These are phyloP conservation scores for Nemania serpens DNA, from an alignment of 2,329 filamentous ascomycete genomes.

Conservation along the genomic window DNA sequence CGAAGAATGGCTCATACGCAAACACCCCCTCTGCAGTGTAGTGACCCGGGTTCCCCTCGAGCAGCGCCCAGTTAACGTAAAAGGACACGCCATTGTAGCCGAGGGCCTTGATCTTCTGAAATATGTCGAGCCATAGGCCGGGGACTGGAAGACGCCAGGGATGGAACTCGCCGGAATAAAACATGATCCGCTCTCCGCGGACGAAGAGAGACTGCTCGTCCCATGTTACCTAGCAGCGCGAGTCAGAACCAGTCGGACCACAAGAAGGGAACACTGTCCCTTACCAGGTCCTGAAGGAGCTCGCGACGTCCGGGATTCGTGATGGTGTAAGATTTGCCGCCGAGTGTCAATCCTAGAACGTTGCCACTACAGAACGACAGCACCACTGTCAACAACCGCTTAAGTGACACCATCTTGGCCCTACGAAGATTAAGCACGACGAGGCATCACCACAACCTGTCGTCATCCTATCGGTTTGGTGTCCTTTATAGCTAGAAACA, in stretches of 20 bases:
- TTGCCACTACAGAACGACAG: constrained; percentile 6
- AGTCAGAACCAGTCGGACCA: not conserved
- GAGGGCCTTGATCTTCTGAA: constrained; percentile 81
- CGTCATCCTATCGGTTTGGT: not conserved
- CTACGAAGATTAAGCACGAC: not conserved
- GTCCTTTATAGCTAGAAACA: constrained; percentile 3
- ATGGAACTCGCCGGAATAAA: constrained; percentile 77
- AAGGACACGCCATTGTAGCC: constrained; percentile 82
- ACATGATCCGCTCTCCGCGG: constrained; percentile 69
- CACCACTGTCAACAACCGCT: constrained; percentile 1
- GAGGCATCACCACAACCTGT: not conserved
- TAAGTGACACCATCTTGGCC: constrained; percentile 16
- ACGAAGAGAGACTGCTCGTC: constrained; percentile 74
- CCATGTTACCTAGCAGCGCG: constrained; percentile 61
- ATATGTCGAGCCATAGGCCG: constrained; percentile 66
- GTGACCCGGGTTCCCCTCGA: constrained; percentile 73
- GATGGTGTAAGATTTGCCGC: constrained; percentile 12
- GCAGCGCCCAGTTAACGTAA: constrained; percentile 77
- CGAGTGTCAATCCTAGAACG: constrained; percentile 12
- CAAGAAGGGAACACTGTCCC: not conserved
- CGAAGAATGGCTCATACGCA: constrained; percentile 74
- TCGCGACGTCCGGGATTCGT: constrained; percentile 18
- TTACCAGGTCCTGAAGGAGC: constrained; percentile 22
- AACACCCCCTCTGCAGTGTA: constrained; percentile 75
- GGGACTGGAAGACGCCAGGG: constrained; percentile 61